Evolutionary conservation across 768 basidiomycete genomes (phyloP), one percentile per base, ranked within the genome.

Genomic region (Mycena belliarum): DNA sequence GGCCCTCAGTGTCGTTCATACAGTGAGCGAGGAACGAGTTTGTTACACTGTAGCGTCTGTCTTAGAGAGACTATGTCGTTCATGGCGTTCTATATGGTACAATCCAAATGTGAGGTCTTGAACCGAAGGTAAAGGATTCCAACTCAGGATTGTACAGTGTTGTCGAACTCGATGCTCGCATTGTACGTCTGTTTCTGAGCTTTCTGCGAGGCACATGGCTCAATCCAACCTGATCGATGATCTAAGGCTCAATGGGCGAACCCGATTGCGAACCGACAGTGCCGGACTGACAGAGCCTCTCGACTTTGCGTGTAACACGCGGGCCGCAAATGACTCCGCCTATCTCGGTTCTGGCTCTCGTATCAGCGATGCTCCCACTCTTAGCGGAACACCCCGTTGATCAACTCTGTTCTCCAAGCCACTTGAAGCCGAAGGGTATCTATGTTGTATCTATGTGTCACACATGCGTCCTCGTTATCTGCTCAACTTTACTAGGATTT

Each of bases 81-180:
- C 33, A 18, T 49, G 29, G 48, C 24, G 21, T 38, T 49, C 33
- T 21, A 21, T 7, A 23, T 35, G 7, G 25, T 38, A 14, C 48
- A 49, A 11, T 38, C 48, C 15, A 49, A 49, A 49, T 49, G 48
- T 49, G 48, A 49, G 48, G 21, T n/a, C n/a, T n/a, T n/a, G n/a
- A n/a, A n/a, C 5, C 12, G 38, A 20, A n/a, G 7, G n/a, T 4
- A 20, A 40, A 12, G 6, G 38, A 40, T n/a, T 6, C 6, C n/a
- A n/a, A 7, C 14, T 4, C 38, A 4, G n/a, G 6, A 6, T 32
- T 32, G 29, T 6, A 20, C 48, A 49, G 49, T 49, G 16, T 49
- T 37, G 16, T 38, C 35, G 49, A 49, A 49, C 40, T 49, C 33
- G 20, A 38, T 49, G 48, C 48, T 49, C 25, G 35, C 49, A 49